Evolutionary conservation across 2,329 filamentous ascomycete species (phyloP), one percentile per base, ranked within the genome.

Genomic region (Aureobasidium mangrovei): DNA sequence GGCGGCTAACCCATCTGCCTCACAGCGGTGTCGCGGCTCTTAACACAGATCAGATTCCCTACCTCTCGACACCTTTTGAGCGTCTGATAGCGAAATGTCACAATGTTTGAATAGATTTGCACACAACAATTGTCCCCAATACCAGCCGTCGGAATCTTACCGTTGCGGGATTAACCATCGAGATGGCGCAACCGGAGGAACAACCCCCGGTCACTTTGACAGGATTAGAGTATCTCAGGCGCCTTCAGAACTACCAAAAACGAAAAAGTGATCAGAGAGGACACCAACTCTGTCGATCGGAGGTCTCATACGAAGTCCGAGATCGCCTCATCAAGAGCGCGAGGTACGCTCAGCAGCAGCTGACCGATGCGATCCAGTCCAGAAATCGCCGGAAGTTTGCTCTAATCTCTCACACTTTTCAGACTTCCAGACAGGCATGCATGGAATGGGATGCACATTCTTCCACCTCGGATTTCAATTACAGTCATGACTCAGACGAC

Each of bases 311-410:
- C 41, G 86, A 86, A 38, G 74, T 90, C 56, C 88, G 84, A 60
- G 82, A 85, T 57, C 84, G 88, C 55, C 74, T 91, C 65, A 83
- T 84, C 62, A 81, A 85, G 60, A 88, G 84, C 62, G 84, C 86
- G 60, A 84, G 88, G 68, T 80, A 86, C 56, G 82, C 85, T 58
- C 83, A 89, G 66, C 80, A 84, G 59, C 87, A 85, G 61, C 74
- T 93, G 62, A 85, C 88, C 61, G 86, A 91, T 61, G 82, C 80
- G 69, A 90, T 91, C 69, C 82, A 85, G 57, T 81, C 80, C 48
- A 87, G 90, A 65, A 85, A 93, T 70, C 88, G 88, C 73, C 84
- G 84, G 64, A 79, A 76, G 57, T 93, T 93, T 74, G 80, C 83
- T 36, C 79, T 77, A 59, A 72, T 93, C 41, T 89, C 87, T 69